Percentiles rank a stretch among this genome's conserved stretches.
These are phyloP conservation scores for Lepraria neglecta DNA, from an alignment of 495 filamentous ascomycete species.

Conservation along the genomic window DNA sequence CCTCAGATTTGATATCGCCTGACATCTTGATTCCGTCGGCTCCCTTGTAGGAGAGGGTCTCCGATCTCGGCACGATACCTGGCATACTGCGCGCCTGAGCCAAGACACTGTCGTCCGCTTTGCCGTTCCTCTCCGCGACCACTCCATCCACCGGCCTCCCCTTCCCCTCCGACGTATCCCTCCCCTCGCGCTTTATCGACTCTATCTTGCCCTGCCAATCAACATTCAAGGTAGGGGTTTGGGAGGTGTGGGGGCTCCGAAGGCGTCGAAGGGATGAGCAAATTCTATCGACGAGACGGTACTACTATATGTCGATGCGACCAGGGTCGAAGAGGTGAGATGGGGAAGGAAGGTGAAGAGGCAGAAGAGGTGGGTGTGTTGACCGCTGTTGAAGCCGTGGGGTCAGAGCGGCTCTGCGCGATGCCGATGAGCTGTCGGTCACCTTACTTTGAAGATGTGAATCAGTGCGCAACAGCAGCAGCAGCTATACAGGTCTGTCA, in stretches of 20 bases:
- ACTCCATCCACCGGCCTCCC: slow-evolving; percentile 22
- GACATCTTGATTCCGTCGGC: background rate
- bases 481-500: background rate
- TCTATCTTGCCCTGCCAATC: slow-evolving; percentile 25
- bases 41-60: background rate
- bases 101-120: background rate
- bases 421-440: background rate
- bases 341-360: background rate
- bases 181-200: slow-evolving; percentile 20
- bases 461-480: background rate
- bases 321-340: background rate
- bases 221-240: slow-evolving; percentile 15
- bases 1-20: background rate
- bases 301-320: slow-evolving; percentile 1
- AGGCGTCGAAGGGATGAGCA: background rate
- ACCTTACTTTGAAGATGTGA: background rate
- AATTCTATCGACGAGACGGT: slow-evolving; percentile 12
- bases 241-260: background rate
- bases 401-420: slow-evolving; percentile 8
- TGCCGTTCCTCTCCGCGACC: background rate
- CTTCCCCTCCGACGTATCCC: slow-evolving; percentile 19
- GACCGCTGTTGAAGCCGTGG: background rate
- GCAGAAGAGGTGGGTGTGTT: background rate
- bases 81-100: slow-evolving; percentile 22
- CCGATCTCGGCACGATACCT: slow-evolving; percentile 19